Evolutionary conservation across 2,329 filamentous ascomycete genomes (phyloP), one percentile per base, ranked within the genome.

Genomic region (Alternaria dauci): DNA sequence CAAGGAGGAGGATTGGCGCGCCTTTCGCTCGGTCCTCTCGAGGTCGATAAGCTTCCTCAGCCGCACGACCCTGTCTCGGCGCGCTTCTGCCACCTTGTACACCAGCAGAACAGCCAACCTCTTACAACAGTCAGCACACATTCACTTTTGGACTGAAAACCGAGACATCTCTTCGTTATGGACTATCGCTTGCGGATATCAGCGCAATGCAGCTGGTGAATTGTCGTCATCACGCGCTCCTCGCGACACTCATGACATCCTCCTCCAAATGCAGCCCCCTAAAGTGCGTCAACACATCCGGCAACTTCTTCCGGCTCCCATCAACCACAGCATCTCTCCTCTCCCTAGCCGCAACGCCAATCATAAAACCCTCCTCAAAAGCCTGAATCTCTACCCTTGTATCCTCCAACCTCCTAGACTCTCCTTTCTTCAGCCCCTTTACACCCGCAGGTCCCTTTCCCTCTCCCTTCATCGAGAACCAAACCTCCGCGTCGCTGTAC

Each of bases 341-440:
- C n/a, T 72, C 72, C 61, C 72, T 77, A 11, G 69, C 83, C 6
- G 86, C 86, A 32, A 85, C 85, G 0, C 85, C 84, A 66, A 89
- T 78, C 75, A 89, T 83, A 68, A 85, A 89, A 55, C 86, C 80
- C 60, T 84, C 79, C 63, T 87, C 86, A 70, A 86, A 88, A 0
- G 85, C 82, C 57, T 86, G 82, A 18, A 89, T 81, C 70, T 87
- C 85, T 66, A 89, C 79, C 50, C 82, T 77, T 20, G 88, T 85
- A 65, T 87, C 82, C 5, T 81, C 72, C 52, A 88, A 78, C 11
- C 47, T 59, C 18, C 23, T 50, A 5, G 58, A 50, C 18, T 68
- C 62, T n/a, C 60, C 59, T 3, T 20, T 47, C 38, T 53, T 51
- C 52, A 64, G 9, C 0, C 34, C 57, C 28, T 25, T 8, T 4